Evolutionary conservation across 1,139 yeast species (phyloP).

Genomic region (Candida frijolesensis): DNA sequence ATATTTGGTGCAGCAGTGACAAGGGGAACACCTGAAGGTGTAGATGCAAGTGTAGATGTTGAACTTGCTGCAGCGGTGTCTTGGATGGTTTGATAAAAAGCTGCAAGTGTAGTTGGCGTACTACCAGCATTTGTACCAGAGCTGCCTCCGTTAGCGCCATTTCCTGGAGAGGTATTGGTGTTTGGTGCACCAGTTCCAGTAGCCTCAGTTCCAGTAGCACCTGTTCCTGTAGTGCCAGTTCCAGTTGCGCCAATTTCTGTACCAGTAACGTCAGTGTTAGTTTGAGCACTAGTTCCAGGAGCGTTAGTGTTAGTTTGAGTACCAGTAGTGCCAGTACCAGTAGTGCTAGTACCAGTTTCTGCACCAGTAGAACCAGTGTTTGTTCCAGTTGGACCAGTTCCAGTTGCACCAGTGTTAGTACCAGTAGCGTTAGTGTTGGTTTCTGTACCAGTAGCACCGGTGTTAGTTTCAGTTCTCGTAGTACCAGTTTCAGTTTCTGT

Average conservation of each 20-base stretch:
- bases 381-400: neutral
- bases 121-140: neutral
- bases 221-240: too few species aligned
- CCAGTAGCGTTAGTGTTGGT: constrained; percentile 4
- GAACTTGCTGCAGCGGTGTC: neutral
- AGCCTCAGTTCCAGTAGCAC: too few species aligned
- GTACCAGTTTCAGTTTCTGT: constrained; percentile 10
- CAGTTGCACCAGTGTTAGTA: neutral
- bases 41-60: neutral
- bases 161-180: too few species aligned
- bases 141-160: neutral
- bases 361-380: constrained; percentile 3
- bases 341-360: neutral
- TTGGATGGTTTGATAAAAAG: neutral
- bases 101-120: neutral
- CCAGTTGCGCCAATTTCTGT: neutral
- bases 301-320: constrained; percentile 9
- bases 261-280: constrained; percentile 1
- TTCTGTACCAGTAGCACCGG: neutral
- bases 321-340: constrained; percentile 2
- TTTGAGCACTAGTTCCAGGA: constrained; percentile 1
- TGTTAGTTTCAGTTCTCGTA: neutral
- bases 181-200: too few species aligned
- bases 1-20: neutral
- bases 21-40: neutral